A percentile compares a stretch with the other conserved stretches of the same genome.
Evolutionary conservation across 176 grass and related monocot species (phyloP).

Genomic region (Ampelocalamus luodianensis): DNA sequence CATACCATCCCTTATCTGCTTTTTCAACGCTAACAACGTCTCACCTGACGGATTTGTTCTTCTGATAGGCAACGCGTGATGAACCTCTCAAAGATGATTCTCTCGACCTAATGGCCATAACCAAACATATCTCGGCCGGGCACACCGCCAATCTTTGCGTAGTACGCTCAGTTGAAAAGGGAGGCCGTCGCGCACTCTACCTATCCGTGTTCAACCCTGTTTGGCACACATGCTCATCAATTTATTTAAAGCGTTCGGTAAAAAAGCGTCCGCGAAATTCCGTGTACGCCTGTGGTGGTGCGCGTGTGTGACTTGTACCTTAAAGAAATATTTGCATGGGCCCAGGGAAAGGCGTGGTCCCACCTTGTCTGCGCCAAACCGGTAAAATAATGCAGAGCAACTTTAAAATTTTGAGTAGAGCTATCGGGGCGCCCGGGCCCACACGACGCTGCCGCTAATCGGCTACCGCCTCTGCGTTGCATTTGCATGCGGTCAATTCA

Average conservation of each 20-base stretch:
- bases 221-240: no score
- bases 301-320: no score
- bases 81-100: background rate
- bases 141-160: background rate
- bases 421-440: background rate
- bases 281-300: no score
- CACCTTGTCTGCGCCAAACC: conserved; percentile 38
- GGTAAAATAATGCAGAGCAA: background rate
- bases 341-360: background rate
- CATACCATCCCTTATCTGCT: background rate
- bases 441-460: conserved; percentile 38
- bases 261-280: no score
- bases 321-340: no score
- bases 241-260: no score
- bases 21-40: background rate
- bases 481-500: conserved; percentile 3
- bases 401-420: background rate
- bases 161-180: no score
- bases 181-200: no score
- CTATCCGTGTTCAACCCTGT: no score
- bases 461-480: background rate
- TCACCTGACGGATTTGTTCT: conserved; percentile 29
- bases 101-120: background rate
- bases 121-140: conserved; percentile 26
- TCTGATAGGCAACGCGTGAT: background rate